Evolutionary conservation across 495 filamentous ascomycete species (phyloP).

Genomic region (Podospora anserina): DNA sequence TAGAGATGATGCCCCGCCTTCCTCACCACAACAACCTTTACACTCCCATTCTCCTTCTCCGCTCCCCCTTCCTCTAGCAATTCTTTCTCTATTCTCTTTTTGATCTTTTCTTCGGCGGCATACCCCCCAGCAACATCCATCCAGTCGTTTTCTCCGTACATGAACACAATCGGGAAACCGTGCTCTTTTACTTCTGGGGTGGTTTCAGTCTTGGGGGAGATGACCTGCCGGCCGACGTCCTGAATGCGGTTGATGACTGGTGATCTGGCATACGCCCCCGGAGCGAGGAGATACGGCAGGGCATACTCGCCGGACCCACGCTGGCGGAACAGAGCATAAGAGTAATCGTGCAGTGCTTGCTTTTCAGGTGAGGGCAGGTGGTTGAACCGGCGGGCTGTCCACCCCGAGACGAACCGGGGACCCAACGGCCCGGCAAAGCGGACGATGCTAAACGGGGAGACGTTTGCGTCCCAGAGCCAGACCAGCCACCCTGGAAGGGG

Average conservation of each 20-base stretch:
- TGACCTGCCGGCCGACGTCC: slow-evolving; percentile 69
- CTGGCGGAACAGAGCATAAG: slow-evolving; percentile 91
- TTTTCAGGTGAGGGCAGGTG: slow-evolving; percentile 80
- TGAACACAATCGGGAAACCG: slow-evolving; percentile 80
- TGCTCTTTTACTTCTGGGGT: slow-evolving; percentile 53
- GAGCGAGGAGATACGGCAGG: slow-evolving; percentile 86
- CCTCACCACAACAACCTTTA: slow-evolving; percentile 79
- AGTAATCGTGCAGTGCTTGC: slow-evolving; percentile 82
- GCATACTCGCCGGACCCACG: slow-evolving; percentile 94
- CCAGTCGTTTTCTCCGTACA: slow-evolving; percentile 98
- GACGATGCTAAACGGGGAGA: slow-evolving; percentile 88
- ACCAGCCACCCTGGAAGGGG: slow-evolving; percentile 79
- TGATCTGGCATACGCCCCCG: slow-evolving; percentile 85
- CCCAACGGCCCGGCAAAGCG: slow-evolving; percentile 89
- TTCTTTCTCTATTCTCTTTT: slow-evolving; percentile 58
- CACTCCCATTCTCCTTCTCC: slow-evolving; percentile 67
- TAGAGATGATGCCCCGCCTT: slow-evolving; percentile 92
- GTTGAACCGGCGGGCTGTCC: slow-evolving; percentile 88
- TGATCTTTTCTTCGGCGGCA: slow-evolving; percentile 75
- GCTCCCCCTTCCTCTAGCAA: slow-evolving; percentile 64
- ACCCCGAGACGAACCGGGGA: slow-evolving; percentile 87
- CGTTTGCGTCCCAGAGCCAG: slow-evolving; percentile 95
- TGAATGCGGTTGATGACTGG: slow-evolving; percentile 84
- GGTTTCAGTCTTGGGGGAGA: slow-evolving; percentile 37
- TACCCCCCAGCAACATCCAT: slow-evolving; percentile 91